Evolutionary conservation across 2,329 filamentous ascomycete genomes (phyloP), one percentile per base, ranked within the genome.

Genomic region (Aspergillus puulaauensis): DNA sequence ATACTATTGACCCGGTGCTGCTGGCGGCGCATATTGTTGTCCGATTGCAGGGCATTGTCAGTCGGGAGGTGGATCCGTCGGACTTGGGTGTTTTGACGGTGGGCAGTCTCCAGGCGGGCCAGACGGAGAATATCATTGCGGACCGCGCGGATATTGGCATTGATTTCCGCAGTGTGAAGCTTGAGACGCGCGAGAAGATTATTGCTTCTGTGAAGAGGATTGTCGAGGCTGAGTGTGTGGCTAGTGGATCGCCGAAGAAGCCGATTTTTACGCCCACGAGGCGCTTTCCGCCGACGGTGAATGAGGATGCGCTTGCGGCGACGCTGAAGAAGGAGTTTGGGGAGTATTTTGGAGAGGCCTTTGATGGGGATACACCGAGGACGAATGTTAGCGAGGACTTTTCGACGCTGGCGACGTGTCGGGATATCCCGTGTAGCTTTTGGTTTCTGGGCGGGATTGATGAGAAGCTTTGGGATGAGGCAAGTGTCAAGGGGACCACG

Each of bases 61-160:
- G 78, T 21, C 74, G 84, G 9, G 83, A 86, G 68, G 71, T 83
- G 3, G 76, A 83, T 54, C 83, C 43, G 59, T 75, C 33, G 23
- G 83, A 86, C 56, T 73, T 79, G 12, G 82, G 79, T 12, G 85
- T 87, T 7, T 75, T 87, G 7, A 86, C 84, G 0, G 82, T 86
- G 6, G 83, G 82, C 8, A 79, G 78, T 52, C 69, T 87, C n/a
- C 79, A 85, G 58, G 83, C 82, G 0, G 85, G 85, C 1, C 79
- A 83, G 60, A 79, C 82, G 1, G 84, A 86, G 67, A 87, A 87
- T 63, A 79, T 87, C 55, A 86, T 87, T 53, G 75, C 82, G 0
- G 82, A 83, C 53, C 68, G 76, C 14, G 85, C 84, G 0, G 75
- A 80, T 49, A 73, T 87, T 4, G 81, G 81, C 12, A 68, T 87